phyloP scores from a whole-genome alignment of 2,329 filamentous ascomycete genomes.

The Penicillium sp. region DNA sequence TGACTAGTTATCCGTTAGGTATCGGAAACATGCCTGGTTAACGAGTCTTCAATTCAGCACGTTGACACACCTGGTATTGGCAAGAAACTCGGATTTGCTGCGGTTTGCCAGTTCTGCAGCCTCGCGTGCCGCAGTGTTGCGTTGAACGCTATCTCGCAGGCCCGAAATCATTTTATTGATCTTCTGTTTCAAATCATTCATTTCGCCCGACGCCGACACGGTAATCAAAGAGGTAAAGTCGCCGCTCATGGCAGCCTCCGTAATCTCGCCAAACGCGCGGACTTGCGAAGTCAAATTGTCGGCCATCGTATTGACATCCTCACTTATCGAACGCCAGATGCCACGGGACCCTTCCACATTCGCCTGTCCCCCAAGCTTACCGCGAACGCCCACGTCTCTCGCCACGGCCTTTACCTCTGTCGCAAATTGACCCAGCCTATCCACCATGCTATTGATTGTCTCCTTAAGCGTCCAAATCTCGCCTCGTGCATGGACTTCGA shows the following conservation, averaged over 20 bases:
- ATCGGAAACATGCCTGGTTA: too few relatives aligned
- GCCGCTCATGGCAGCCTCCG: slow-evolving; percentile 87
- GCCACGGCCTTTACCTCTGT: slow-evolving; percentile 90
- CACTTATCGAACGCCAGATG: slow-evolving; percentile 94
- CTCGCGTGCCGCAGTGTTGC: slow-evolving; percentile 88
- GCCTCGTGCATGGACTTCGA: slow-evolving; percentile 86
- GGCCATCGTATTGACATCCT: slow-evolving; percentile 89
- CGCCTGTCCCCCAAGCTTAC: slow-evolving; percentile 95
- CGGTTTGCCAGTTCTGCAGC: slow-evolving; percentile 92
- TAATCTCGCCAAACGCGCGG: slow-evolving; percentile 92
- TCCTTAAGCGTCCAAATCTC: slow-evolving; percentile 89
- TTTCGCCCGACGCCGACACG: slow-evolving; percentile 90
- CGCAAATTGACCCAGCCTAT: slow-evolving; percentile 86
- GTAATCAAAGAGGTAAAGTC: slow-evolving; percentile 94
- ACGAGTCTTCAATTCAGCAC: too few relatives aligned
- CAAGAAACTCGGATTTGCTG: slow-evolving; percentile 93
- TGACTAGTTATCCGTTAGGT: slow-evolving; percentile 56
- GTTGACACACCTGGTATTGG: slow-evolving; percentile 79
- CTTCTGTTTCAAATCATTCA: slow-evolving; percentile 96
- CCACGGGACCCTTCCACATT: slow-evolving; percentile 86
- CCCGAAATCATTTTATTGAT: slow-evolving; percentile 99
- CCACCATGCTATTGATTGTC: slow-evolving; percentile 97
- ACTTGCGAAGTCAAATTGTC: slow-evolving; percentile 86
- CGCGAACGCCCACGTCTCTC: slow-evolving; percentile 90
- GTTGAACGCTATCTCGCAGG: slow-evolving; percentile 85